phyloP scores from a whole-genome alignment of 169 alveolate species.

The Plasmodium yoelii region DNA sequence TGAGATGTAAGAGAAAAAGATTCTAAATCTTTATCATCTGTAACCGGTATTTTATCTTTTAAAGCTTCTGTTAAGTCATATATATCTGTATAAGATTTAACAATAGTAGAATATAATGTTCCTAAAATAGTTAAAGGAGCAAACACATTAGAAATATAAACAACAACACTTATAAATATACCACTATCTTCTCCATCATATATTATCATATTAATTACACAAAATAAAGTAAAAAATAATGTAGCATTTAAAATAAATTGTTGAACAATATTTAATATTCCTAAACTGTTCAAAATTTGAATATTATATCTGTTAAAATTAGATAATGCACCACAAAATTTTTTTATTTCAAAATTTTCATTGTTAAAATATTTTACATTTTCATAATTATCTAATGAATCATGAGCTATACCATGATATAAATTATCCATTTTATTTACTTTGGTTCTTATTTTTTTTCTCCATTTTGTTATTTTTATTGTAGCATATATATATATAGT shows the following conservation, averaged over 20 bases:
- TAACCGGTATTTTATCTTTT: conserved; percentile 47
- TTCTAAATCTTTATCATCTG: conserved; percentile 40
- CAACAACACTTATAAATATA: conserved; percentile 58
- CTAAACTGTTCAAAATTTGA: conserved; percentile 78
- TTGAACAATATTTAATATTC: conserved; percentile 80
- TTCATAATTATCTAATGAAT: conserved; percentile 84
- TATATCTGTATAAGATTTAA: conserved; percentile 70
- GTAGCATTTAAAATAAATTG: conserved; percentile 72
- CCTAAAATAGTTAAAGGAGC: conserved; percentile 83
- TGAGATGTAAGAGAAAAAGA: conserved; percentile 43
- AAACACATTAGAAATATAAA: conserved; percentile 79
- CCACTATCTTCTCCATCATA: conserved; percentile 71
- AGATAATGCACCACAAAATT: conserved; percentile 77
- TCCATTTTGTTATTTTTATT: conserved; percentile 80
- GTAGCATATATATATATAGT: conserved; percentile 73
- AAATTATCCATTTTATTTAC: conserved; percentile 84
- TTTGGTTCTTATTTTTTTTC: conserved; percentile 80
- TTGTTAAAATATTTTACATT: conserved; percentile 85
- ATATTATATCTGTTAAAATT: conserved; percentile 79
- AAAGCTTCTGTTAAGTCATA: conserved; percentile 43
- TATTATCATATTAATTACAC: conserved; percentile 49
- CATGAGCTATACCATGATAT: conserved; percentile 83
- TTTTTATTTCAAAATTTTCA: conserved; percentile 81
- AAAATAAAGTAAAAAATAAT: conserved; percentile 43
- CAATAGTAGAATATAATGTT: conserved; percentile 80